A percentile compares a stretch with the other conserved stretches of the same genome.
These are phyloP conservation scores for Nicotiana undulata DNA, from an alignment of 257 asterid species.

Conservation along the genomic window DNA sequence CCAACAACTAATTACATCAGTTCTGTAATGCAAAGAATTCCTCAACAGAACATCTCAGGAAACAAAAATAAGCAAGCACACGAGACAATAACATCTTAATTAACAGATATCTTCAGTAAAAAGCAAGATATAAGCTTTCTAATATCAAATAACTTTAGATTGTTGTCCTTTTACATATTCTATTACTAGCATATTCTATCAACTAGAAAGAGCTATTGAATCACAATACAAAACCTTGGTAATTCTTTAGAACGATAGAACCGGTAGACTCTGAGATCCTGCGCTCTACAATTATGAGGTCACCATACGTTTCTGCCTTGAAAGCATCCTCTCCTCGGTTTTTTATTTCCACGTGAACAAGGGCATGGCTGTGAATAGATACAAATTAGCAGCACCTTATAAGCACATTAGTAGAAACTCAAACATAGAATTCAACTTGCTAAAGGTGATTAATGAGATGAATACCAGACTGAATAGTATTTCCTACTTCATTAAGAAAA, in stretches of 20 bases:
- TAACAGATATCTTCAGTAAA: not conserved
- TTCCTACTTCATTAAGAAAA: not conserved
- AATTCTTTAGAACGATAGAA: constrained; percentile 51
- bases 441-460: not conserved
- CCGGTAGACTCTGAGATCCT: constrained; percentile 62
- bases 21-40: not conserved
- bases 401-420: not conserved
- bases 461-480: not conserved
- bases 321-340: constrained; percentile 93
- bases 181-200: not conserved
- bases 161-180: not conserved
- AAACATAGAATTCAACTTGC: not conserved
- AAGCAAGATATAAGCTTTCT: not conserved
- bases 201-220: not conserved
- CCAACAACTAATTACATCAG: not conserved
- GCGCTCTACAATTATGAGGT: constrained; percentile 63
- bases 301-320: constrained; percentile 72
- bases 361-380: constrained; percentile 55
- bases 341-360: constrained; percentile 76
- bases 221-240: constrained; percentile 47
- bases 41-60: not conserved
- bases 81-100: not conserved
- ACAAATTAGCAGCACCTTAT: not conserved
- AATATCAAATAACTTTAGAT: not conserved
- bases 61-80: not conserved